Evolutionary conservation across 768 basidiomycete species (phyloP), one percentile per base, ranked within the genome.

Genomic region (Kwoniella heveanensis): DNA sequence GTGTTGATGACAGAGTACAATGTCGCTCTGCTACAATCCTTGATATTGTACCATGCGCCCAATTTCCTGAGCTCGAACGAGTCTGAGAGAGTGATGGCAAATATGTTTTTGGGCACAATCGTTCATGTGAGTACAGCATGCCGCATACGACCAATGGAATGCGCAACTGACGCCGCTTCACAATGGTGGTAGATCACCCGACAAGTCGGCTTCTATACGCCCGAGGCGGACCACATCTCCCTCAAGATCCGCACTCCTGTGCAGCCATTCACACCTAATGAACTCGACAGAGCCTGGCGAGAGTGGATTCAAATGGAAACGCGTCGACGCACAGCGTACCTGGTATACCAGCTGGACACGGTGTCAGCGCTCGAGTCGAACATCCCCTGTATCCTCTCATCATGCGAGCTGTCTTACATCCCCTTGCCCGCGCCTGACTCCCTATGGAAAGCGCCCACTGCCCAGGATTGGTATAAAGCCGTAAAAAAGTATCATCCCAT

Each of bases 271-370:
- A 76, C 79, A 9, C 69, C 69, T 17, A 71, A 70, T 53, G 71
- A 74, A 8, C 60, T 80, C n/a, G 73, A 80, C n/a, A 30, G 59
- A 2, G 62, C 59, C 13, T 82, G 82, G 82, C 70, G 72, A 22
- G 61, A 71, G 21, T 82, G 81, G 81, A 80, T 81, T 27, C 70
- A 71, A 39, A 71, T 72, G 15, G 82, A 82, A 57, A 80, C 79
- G 0, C 72, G 74, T 26, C 73, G 82, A 8, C 67, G 82, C 48
- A 79, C 76, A 12, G 78, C 72, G 15, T 81, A 63, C 52, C 66
- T 81, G 15, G 67, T 82, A 15, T 82, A 78, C 57, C 71, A 80
- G 46, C 78, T 81, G 57, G 82, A 82, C 56, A 79, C 80, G 1
- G 61, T 82, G 26, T 78, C 78, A 15, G 72, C 76, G 7, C 63